Percentiles rank a stretch among this genome's conserved stretches.
Conservation (phyloP, 106 monocot species). For the Dactylorhiza incarnata region DNA sequence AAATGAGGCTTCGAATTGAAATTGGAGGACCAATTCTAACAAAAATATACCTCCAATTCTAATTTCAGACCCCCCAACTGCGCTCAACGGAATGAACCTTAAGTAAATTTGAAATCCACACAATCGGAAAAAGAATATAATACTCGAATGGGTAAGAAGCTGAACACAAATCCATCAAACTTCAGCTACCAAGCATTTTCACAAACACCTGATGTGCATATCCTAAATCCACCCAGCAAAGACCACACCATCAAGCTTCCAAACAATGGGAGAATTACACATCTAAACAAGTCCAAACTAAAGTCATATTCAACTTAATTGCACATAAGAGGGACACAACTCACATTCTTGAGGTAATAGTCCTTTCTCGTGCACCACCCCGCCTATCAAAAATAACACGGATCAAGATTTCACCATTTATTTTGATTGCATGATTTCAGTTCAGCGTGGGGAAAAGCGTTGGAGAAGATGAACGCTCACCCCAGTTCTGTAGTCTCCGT, state of each 20-base stretch:
- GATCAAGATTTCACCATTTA: not conserved
- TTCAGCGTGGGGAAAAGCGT: too few relatives aligned
- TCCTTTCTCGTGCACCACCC: slow-evolving; percentile 95
- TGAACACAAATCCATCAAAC: not conserved
- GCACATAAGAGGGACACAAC: slow-evolving; percentile 5
- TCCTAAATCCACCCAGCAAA: not conserved
- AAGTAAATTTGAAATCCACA: too few relatives aligned
- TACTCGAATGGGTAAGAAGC: not conserved
- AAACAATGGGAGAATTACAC: not conserved
- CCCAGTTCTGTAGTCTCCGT: slow-evolving; percentile 95
- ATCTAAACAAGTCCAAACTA: not conserved
- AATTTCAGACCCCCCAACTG: too few relatives aligned
- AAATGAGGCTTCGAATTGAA: too few relatives aligned
- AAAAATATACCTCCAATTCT: too few relatives aligned
- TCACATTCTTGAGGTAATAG: slow-evolving; percentile 85
- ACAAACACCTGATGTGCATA: slow-evolving; percentile 8
- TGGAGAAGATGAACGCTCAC: slow-evolving; percentile 20
- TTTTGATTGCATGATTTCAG: not conserved
- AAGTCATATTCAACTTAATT: not conserved
- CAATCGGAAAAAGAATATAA: not conserved
- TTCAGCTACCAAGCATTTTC: not conserved
- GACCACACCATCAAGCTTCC: not conserved
- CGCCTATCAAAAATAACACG: slow-evolving; percentile 35
- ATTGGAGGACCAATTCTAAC: too few relatives aligned
- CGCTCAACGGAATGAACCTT: too few relatives aligned